Evolutionary conservation across 2,329 filamentous ascomycete genomes (phyloP), one percentile per base, ranked within the genome.

Genomic region (Simplicillium aogashimaense): DNA sequence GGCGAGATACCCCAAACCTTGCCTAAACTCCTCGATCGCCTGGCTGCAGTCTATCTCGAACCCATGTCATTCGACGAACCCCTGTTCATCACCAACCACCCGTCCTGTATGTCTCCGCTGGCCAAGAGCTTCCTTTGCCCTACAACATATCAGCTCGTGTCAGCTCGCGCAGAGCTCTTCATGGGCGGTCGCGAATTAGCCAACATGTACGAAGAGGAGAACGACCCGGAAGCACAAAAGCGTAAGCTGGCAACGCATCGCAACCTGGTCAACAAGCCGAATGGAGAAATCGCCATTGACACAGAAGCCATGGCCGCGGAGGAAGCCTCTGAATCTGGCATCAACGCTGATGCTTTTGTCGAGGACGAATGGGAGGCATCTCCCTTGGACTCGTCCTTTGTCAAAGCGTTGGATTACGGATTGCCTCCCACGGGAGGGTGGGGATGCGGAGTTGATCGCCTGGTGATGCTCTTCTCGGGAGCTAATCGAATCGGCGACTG

Each of bases 201-300:
- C 45, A 98, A 98, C 61, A 94, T 90, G 67, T 98, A 98, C 60
- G 92, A 98, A 59, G 92, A 98, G 63, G 92, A 98, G 59, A 98
- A 98, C 60, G 85, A 86, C 38, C 92, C 92, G 0, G 80, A 83
- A 40, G 84, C 83, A 52, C 92, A 98, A 64, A 74, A 85, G 35
- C 70, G 75, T 41, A 98, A 98, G 61, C 88, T 98, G 47, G 61
- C 78, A 36, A 72, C 63, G 9, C 73, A 78, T 49, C 59, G 63
- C 20, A 57, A 51, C 18, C 53, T 62, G 15, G 55, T 60, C 34
- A 63, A 63, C 48, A 57, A 49, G 38, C 49, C 53, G 2, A 51
- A 60, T 31, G 61, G 58, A 4, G 48, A 47, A 13, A 41, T 60
- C 17, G 59, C 50, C 32, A 57, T 63, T 12, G 40, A 42, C 8